Percentiles rank a stretch among this genome's conserved stretches.
phyloP scores from a whole-genome alignment of 768 basidiomycete genomes.

The Termitomyces sp. region DNA sequence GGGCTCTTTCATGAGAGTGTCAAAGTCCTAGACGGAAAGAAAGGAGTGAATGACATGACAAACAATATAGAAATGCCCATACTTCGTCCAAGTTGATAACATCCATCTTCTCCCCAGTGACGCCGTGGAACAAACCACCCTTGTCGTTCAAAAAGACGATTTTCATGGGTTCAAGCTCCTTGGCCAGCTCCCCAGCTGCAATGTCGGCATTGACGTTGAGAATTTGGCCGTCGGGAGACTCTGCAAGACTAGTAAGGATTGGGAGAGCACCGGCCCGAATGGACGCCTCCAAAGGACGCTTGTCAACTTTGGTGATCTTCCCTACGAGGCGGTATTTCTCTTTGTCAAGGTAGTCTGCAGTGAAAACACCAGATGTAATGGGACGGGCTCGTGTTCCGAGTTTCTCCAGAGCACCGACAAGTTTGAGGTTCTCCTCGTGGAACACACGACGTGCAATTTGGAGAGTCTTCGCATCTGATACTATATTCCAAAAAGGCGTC shows the following conservation, averaged over 20 bases:
- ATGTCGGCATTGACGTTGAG: constrained; percentile 99
- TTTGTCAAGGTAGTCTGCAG: constrained; percentile 93
- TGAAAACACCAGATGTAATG: constrained; percentile 97
- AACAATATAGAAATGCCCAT: constrained; percentile 13
- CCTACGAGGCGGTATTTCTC: constrained; percentile 95
- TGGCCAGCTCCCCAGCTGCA: constrained; percentile 95
- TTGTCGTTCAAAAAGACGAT: constrained; percentile 99
- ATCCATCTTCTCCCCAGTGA: constrained; percentile 93
- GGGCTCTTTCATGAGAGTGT: constrained; percentile 92
- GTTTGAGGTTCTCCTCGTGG: constrained; percentile 94
- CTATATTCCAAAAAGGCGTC: neutral
- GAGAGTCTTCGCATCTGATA: constrained; percentile 86
- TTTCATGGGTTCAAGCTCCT: constrained; percentile 97
- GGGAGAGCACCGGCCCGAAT: constrained; percentile 96
- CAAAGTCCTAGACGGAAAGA: constrained; percentile 70
- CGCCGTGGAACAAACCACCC: constrained; percentile 96
- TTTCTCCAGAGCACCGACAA: constrained; percentile 89
- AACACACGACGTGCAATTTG: constrained; percentile 94
- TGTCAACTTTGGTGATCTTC: constrained; percentile 92
- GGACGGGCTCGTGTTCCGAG: constrained; percentile 96
- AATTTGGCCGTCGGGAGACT: constrained; percentile 95
- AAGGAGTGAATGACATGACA: constrained; percentile 1
- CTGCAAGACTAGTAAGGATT: constrained; percentile 92
- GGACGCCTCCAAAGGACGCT: constrained; percentile 93
- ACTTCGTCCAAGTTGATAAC: constrained; percentile 98